Base-by-base conservation (phyloP, 2,329 filamentous ascomycete genomes). In the Hypoxylon sp. region DNA sequence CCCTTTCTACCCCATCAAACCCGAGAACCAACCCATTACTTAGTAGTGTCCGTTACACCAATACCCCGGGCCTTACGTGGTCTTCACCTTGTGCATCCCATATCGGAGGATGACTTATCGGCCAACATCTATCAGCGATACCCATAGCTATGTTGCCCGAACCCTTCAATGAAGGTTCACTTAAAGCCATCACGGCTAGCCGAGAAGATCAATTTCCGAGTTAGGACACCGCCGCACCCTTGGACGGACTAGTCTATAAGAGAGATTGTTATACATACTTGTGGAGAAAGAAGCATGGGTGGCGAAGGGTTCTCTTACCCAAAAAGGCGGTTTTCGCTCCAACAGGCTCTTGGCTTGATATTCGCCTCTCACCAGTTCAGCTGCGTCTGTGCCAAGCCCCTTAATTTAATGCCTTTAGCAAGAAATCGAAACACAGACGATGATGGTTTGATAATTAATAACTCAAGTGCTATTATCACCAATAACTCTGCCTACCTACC, bases 201-300 rank as follows among this genome's bases (percentile, higher is more conserved):
- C 10, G n/a, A 44, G 14, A 31, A 44, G 29, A 44, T 31, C 4
- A 31, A 8, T 35, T 13, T 57, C 44, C 24, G 9, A 19, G 33
- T 33, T 24, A 24, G 31, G 17, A 57, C 24, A 14, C 39, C 26
- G 46, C 22, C 39, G 17, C 39, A 37, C 29, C 37, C 42, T 22
- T 2, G 37, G 4, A 5, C 31, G 13, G 26, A 35, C 31, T 24
- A 44, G 39, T 17, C 24, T 57, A 47, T 47, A 57, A 57, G 33
- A 57, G 29, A 57, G 11, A 47, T 35, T 11, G 47, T 35, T 22
- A 22, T 22, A 22, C 19, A 57, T 57, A 13, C 54, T 17, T 24
- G 54, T 47, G 42, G 54, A 14, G 29, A 57, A 57, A 9, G n/a
- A 46, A 26, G 42, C 29, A 42, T 31, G 37, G 35, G 37, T 19